A percentile compares a stretch with the other conserved stretches of the same genome.
Conservation (phyloP, 768 basidiomycete species). For the Mycena albidolilacea region DNA sequence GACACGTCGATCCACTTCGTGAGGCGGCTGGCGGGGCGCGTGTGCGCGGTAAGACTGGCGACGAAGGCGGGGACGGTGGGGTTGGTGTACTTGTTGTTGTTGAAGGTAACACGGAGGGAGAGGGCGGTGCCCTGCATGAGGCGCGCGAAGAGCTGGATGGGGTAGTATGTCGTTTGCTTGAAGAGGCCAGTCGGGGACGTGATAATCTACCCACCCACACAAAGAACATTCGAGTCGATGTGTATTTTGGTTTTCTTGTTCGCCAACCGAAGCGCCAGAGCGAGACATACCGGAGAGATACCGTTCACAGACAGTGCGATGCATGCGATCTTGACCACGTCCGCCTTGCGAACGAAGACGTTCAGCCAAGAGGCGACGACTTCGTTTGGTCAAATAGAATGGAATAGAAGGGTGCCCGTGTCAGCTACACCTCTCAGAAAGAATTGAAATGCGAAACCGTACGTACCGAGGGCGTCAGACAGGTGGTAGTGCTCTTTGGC, state of each 20-base stretch:
- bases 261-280: too few species aligned
- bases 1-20: slow-evolving; percentile 66
- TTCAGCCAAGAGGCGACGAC: slow-evolving; percentile 75
- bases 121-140: slow-evolving; percentile 68
- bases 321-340: slow-evolving; percentile 73
- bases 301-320: slow-evolving; percentile 72
- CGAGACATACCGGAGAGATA: slow-evolving; percentile 57
- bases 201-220: slow-evolving; percentile 50
- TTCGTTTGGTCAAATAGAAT: too few species aligned
- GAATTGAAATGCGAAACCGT: not conserved
- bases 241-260: too few species aligned
- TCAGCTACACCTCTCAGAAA: too few species aligned
- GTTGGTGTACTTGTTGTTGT: slow-evolving; percentile 50
- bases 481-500: slow-evolving; percentile 69
- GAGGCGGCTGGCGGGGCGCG: slow-evolving; percentile 50
- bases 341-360: slow-evolving; percentile 71
- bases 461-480: slow-evolving; percentile 63
- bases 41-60: slow-evolving; percentile 54
- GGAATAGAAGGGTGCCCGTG: too few species aligned
- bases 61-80: slow-evolving; percentile 70
- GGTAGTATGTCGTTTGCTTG: slow-evolving; percentile 64
- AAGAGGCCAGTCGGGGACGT: slow-evolving; percentile 60
- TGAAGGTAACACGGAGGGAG: slow-evolving; percentile 52
- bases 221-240: too few species aligned
- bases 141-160: slow-evolving; percentile 67